Evolutionary conservation across 2,329 filamentous ascomycete species (phyloP).

Genomic region (Chrysoporthe puriensis): DNA sequence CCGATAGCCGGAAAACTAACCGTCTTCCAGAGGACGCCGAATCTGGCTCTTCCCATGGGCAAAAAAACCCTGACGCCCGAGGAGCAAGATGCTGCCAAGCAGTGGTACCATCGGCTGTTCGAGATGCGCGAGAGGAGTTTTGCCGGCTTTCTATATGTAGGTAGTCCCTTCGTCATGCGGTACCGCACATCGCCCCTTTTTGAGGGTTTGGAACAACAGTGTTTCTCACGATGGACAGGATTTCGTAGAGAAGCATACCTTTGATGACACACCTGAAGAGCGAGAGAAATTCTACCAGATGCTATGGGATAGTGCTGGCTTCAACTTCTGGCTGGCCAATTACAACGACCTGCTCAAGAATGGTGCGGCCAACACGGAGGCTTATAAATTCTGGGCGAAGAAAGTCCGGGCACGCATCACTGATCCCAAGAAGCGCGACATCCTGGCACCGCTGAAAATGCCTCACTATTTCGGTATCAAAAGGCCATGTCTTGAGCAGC

Average conservation of each 20-base stretch:
- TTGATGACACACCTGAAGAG: constrained; percentile 55
- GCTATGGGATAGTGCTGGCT: constrained; percentile 56
- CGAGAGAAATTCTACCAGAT: constrained; percentile 53
- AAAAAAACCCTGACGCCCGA: constrained; percentile 50
- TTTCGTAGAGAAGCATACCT: constrained; percentile 56
- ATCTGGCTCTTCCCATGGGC: constrained; percentile 66
- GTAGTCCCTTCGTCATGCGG: not conserved
- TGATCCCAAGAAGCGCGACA: constrained; percentile 51
- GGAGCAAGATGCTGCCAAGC: constrained; percentile 53
- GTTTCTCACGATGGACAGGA: constrained; percentile 37
- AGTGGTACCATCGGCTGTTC: constrained; percentile 55
- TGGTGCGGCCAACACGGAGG: constrained; percentile 52
- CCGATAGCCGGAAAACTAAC: constrained; percentile 54
- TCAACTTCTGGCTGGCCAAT: constrained; percentile 55
- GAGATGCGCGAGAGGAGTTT: constrained; percentile 55
- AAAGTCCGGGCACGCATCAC: constrained; percentile 54
- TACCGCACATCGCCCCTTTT: not conserved
- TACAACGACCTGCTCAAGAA: constrained; percentile 57
- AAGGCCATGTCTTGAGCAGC: constrained; percentile 47
- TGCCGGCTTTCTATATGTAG: constrained; percentile 58
- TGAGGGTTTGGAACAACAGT: not conserved
- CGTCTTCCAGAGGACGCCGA: constrained; percentile 71
- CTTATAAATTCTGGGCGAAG: constrained; percentile 59
- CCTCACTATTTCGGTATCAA: constrained; percentile 60
- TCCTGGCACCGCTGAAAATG: constrained; percentile 56